Conservation (phyloP, 768 basidiomycete species). For the Suillus occidentalis region DNA sequence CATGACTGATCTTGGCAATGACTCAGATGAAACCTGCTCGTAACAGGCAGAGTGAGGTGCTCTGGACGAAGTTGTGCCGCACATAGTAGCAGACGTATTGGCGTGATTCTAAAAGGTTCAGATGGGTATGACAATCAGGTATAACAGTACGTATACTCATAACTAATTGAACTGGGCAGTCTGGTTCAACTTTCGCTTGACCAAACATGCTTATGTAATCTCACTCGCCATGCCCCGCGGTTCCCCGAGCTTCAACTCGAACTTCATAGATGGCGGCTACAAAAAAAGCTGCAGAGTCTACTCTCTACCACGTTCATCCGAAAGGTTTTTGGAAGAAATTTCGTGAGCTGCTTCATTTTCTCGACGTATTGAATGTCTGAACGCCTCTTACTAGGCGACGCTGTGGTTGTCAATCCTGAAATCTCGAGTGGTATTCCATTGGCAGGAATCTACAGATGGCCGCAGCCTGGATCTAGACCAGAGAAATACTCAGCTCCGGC, state of each 20-base stretch:
- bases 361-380: background rate
- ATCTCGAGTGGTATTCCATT: slow-evolving; percentile 90
- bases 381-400: slow-evolving; percentile 60
- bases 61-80: background rate
- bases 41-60: background rate
- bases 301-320: slow-evolving; percentile 85
- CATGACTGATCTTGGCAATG: background rate
- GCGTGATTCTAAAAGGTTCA: background rate
- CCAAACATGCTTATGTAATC: background rate
- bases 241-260: slow-evolving; percentile 4
- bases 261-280: slow-evolving; percentile 53
- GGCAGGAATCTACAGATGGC: slow-evolving; percentile 69
- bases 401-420: slow-evolving; percentile 80
- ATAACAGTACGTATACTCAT: background rate
- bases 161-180: no score
- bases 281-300: slow-evolving; percentile 83
- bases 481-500: slow-evolving; percentile 88
- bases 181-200: no score
- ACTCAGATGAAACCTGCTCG: background rate
- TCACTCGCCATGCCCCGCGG: background rate
- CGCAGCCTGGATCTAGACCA: slow-evolving; percentile 84
- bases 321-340: slow-evolving; percentile 98
- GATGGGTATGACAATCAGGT: background rate
- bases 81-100: background rate
- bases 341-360: slow-evolving; percentile 48